phyloP scores from a whole-genome alignment of 257 asterid genomes.

The Striga asiatica region DNA sequence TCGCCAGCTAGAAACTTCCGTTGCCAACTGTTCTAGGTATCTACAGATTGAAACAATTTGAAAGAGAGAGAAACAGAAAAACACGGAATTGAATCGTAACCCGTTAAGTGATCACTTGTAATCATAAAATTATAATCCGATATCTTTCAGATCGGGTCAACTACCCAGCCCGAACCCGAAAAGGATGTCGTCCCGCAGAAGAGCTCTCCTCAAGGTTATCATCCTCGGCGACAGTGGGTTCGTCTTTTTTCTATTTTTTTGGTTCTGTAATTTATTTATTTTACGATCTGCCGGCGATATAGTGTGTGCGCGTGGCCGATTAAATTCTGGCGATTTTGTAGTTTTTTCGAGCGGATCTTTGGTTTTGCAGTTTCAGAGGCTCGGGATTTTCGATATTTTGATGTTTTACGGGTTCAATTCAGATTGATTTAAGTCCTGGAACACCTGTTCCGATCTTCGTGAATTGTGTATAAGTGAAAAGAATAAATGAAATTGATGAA shows the following conservation, averaged over 20 bases:
- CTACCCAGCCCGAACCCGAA: constrained; percentile 12
- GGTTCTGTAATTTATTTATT: neutral
- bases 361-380: neutral
- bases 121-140: neutral
- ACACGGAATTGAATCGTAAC: no score
- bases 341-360: constrained; percentile 7
- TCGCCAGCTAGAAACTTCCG: constrained; percentile 7
- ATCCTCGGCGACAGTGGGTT: constrained; percentile 65
- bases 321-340: constrained; percentile 1
- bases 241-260: neutral
- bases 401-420: constrained; percentile 6
- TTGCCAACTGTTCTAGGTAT: constrained; percentile 6
- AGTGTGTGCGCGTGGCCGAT: neutral
- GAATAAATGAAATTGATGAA: neutral
- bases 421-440: neutral
- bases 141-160: constrained; percentile 17
- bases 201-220: constrained; percentile 58
- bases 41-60: neutral
- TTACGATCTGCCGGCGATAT: neutral
- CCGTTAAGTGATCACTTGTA: no score
- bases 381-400: neutral
- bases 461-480: neutral
- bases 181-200: constrained; percentile 46
- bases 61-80: neutral
- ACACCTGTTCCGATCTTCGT: constrained; percentile 11